Percentiles rank a stretch among this genome's conserved stretches.
These are phyloP conservation scores for Marasmius sp. DNA, from an alignment of 1,284 basidiomycete genomes.

Conservation along the genomic window DNA sequence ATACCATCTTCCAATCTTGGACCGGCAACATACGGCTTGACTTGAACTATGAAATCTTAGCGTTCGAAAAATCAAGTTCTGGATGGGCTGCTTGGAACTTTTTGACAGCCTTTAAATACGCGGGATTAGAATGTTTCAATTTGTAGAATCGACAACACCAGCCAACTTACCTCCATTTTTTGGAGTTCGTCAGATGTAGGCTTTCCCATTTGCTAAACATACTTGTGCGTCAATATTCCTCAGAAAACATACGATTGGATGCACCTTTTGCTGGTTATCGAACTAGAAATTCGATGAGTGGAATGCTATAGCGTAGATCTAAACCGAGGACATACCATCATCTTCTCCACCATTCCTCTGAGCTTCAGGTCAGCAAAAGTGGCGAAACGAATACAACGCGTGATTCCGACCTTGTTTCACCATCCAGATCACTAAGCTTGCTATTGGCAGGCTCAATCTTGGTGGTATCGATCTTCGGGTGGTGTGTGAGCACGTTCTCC, in stretches of 20 bases:
- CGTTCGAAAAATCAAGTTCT: slow-evolving; percentile 94
- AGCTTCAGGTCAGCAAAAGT: neutral
- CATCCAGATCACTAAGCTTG: slow-evolving; percentile 94
- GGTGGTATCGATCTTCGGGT: slow-evolving; percentile 95
- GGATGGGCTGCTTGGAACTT: slow-evolving; percentile 91
- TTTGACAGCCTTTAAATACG: slow-evolving; percentile 64
- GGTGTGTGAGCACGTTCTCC: slow-evolving; percentile 94
- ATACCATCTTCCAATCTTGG: neutral
- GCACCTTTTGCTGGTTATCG: slow-evolving; percentile 95
- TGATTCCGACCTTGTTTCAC: slow-evolving; percentile 73
- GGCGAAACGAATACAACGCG: slow-evolving; percentile 8
- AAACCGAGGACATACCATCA: slow-evolving; percentile 77
- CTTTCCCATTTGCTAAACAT: slow-evolving; percentile 85
- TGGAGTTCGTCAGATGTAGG: slow-evolving; percentile 90
- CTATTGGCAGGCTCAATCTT: slow-evolving; percentile 97
- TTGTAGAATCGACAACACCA: neutral
- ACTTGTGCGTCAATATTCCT: slow-evolving; percentile 11
- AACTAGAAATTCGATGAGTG: slow-evolving; percentile 54
- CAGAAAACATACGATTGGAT: slow-evolving; percentile 7
- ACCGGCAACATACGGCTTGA: slow-evolving; percentile 1
- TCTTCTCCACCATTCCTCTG: slow-evolving; percentile 99
- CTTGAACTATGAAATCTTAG: slow-evolving; percentile 69
- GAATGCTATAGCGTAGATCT: slow-evolving; percentile 12
- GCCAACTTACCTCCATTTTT: slow-evolving; percentile 73
- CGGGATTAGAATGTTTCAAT: slow-evolving; percentile 7